These are phyloP conservation scores for Colletotrichum costaricense DNA, from an alignment of 2,329 filamentous ascomycete species.

Conservation along the genomic window DNA sequence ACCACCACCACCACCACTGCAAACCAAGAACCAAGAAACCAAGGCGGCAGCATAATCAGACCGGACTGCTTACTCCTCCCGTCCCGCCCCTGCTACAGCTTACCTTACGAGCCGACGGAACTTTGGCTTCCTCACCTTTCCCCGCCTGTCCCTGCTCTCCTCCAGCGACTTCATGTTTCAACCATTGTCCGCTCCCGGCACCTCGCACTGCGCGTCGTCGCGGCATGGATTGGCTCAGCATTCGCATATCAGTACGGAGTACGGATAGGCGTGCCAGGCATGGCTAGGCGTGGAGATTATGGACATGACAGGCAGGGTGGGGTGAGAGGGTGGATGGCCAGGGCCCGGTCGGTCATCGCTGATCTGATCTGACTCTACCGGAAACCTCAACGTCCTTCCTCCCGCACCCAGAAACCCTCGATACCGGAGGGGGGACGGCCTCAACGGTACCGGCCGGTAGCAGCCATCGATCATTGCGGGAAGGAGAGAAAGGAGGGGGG, in stretches of 20 bases:
- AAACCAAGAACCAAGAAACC: no score
- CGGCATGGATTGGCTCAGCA: background rate
- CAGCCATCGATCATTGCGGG: background rate
- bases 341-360: conserved; percentile 19
- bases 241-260: background rate
- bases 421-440: conserved; percentile 7
- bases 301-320: background rate
- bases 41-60: background rate
- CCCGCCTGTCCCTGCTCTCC: conserved; percentile 1
- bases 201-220: conserved; percentile 5
- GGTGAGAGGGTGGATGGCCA: conserved; percentile 3
- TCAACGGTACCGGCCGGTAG: conserved; percentile 21
- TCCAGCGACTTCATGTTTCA: conserved; percentile 24
- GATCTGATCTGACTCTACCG: conserved; percentile 23
- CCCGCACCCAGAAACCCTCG: conserved; percentile 10
- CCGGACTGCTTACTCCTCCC: background rate
- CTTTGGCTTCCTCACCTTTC: background rate
- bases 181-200: conserved; percentile 19
- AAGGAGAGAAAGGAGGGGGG: background rate
- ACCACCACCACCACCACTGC: background rate
- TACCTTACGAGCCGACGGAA: background rate
- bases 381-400: conserved; percentile 30
- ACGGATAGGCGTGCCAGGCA: background rate
- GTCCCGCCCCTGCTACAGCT: background rate
- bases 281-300: background rate